phyloP scores from a whole-genome alignment of 2,329 filamentous ascomycete genomes.

The Neopestalotiopsis clavispora region DNA sequence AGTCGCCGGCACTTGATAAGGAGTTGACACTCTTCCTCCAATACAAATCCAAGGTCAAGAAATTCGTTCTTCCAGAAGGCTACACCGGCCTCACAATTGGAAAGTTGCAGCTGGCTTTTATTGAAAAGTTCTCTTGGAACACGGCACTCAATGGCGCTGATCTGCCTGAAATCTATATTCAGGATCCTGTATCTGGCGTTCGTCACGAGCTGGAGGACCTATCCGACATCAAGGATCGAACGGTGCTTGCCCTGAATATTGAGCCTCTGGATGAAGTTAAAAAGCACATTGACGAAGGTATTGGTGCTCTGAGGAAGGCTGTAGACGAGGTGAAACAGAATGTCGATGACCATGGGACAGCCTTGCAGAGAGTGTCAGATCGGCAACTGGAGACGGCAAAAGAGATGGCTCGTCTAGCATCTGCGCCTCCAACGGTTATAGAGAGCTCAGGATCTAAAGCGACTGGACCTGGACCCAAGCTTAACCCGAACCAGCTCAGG shows the following conservation, averaged over 20 bases:
- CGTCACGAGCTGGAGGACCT: constrained; percentile 95
- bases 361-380: constrained; percentile 86
- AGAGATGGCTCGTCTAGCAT: constrained; percentile 72
- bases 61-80: constrained; percentile 87
- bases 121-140: constrained; percentile 99
- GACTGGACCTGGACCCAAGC: constrained; percentile 38
- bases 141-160: constrained; percentile 93
- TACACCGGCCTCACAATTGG: constrained; percentile 85
- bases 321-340: constrained; percentile 87
- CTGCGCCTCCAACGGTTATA: constrained; percentile 49
- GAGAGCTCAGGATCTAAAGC: constrained; percentile 54
- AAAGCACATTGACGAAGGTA: constrained; percentile 90
- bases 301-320: constrained; percentile 78
- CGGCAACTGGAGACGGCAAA: constrained; percentile 88
- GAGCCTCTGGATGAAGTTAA: constrained; percentile 96
- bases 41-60: constrained; percentile 97
- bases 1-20: constrained; percentile 76
- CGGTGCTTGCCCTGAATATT: constrained; percentile 92
- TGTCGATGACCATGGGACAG: constrained; percentile 80
- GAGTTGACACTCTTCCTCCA: constrained; percentile 93
- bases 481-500: constrained; percentile 67
- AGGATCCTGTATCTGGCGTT: constrained; percentile 94
- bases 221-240: constrained; percentile 89
- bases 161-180: constrained; percentile 95
- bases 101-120: constrained; percentile 90